These are phyloP conservation scores for Isatis lusitanica DNA, from an alignment of 441 rosid species.

Conservation along the genomic window DNA sequence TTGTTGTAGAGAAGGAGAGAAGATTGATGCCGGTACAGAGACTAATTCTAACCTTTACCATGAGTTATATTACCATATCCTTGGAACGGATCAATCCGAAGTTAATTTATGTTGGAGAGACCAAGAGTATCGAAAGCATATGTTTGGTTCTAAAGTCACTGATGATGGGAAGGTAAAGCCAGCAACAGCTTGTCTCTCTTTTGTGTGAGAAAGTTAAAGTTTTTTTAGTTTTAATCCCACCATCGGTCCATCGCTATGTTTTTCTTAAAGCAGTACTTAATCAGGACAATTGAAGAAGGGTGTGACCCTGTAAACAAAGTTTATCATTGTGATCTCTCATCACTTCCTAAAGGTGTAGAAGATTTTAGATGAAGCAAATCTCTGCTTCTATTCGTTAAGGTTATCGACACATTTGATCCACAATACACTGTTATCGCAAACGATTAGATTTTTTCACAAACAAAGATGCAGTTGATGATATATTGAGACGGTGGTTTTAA, in stretches of 20 bases:
- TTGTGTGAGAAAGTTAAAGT: not conserved
- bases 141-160: slow-evolving; percentile 52
- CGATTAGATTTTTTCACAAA: slow-evolving; percentile 76
- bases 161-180: slow-evolving; percentile 75
- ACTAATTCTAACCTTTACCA: slow-evolving; percentile 77
- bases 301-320: slow-evolving; percentile 87
- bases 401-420: slow-evolving; percentile 66
- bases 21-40: slow-evolving; percentile 87
- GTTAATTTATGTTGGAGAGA: slow-evolving; percentile 90
- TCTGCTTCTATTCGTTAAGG: slow-evolving; percentile 71
- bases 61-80: slow-evolving; percentile 71
- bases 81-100: slow-evolving; percentile 73
- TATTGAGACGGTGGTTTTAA: too few relatives aligned
- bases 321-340: slow-evolving; percentile 75
- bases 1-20: slow-evolving; percentile 66
- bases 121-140: slow-evolving; percentile 64
- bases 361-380: slow-evolving; percentile 49
- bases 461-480: slow-evolving; percentile 49
- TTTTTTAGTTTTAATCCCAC: not conserved
- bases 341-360: slow-evolving; percentile 63
- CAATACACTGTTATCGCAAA: slow-evolving; percentile 63
- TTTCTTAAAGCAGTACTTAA: slow-evolving; percentile 63
- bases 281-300: slow-evolving; percentile 51
- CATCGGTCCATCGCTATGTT: not conserved
- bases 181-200: not conserved